Percentiles rank a stretch among this genome's conserved stretches.
Evolutionary conservation across 352 stramenopile species (phyloP).

Genomic region (Pythium insidiosum): DNA sequence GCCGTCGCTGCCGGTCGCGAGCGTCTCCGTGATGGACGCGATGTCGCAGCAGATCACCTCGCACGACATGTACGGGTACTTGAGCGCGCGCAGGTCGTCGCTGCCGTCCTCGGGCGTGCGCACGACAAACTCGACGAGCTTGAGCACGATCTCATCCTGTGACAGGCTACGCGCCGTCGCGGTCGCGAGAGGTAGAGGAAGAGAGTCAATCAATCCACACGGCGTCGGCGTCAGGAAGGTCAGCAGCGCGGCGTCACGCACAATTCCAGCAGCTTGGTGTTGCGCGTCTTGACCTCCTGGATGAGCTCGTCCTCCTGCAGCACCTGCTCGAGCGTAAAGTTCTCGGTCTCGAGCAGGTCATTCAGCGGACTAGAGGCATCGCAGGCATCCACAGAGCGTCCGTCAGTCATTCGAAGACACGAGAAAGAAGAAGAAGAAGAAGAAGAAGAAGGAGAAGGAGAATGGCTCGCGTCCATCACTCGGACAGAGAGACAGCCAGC

Average conservation of each 20-base stretch:
- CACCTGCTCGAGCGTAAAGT: slow-evolving; percentile 92
- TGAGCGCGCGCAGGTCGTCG: slow-evolving; percentile 63
- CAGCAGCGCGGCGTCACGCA: slow-evolving; percentile 22
- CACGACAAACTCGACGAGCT: slow-evolving; percentile 79
- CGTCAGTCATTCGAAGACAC: not conserved
- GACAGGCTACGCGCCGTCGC: slow-evolving; percentile 67
- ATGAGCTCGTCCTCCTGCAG: slow-evolving; percentile 96
- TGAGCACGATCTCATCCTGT: slow-evolving; percentile 49
- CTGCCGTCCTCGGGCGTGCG: slow-evolving; percentile 30
- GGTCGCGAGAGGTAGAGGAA: too few species aligned
- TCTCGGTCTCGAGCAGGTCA: slow-evolving; percentile 90
- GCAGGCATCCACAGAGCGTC: not conserved
- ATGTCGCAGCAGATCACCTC: slow-evolving; percentile 98
- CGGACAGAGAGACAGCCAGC: too few species aligned
- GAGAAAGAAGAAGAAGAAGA: too few species aligned
- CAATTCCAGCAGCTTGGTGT: slow-evolving; percentile 94
- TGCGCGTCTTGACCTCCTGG: slow-evolving; percentile 95
- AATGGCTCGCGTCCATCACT: too few species aligned
- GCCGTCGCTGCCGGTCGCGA: slow-evolving; percentile 56
- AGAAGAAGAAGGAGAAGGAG: too few species aligned
- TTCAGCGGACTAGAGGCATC: slow-evolving; percentile 79
- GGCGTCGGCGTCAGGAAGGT: too few species aligned
- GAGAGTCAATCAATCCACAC: too few species aligned
- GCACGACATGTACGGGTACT: slow-evolving; percentile 97
- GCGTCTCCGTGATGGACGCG: slow-evolving; percentile 86